Conservation (phyloP, 306 rosid genomes). For the Medicago arabica region DNA sequence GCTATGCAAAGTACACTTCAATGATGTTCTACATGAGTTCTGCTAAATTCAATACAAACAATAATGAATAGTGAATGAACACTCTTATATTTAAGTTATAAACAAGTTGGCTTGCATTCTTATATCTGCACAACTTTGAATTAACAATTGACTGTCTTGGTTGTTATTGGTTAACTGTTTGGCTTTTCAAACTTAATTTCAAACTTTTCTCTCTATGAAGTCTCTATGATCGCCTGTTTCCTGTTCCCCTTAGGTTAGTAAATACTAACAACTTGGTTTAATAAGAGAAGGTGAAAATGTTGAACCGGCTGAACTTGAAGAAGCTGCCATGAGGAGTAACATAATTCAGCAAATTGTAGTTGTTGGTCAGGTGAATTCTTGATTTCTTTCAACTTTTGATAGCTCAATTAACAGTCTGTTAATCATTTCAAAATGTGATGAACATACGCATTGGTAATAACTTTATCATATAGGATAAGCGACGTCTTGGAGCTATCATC, state of each 20-base stretch:
- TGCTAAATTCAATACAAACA: too few species aligned
- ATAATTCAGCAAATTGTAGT: slow-evolving; percentile 84
- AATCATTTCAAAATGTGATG: neutral
- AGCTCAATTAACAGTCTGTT: neutral
- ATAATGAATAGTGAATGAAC: too few species aligned
- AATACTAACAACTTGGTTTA: slow-evolving; percentile 36
- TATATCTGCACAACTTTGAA: too few species aligned
- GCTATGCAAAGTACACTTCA: too few species aligned
- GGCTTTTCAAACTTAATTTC: neutral
- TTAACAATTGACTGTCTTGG: too few species aligned
- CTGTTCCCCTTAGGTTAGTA: neutral
- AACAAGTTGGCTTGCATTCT: too few species aligned
- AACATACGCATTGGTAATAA: slow-evolving; percentile 28
- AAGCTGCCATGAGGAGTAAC: slow-evolving; percentile 85
- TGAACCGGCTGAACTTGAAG: slow-evolving; percentile 87
- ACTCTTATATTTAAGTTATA: too few species aligned
- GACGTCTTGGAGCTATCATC: slow-evolving; percentile 87
- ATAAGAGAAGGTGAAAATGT: slow-evolving; percentile 82
- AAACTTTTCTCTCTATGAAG: neutral
- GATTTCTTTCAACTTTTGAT: neutral
- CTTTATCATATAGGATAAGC: slow-evolving; percentile 66
- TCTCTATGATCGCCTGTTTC: slow-evolving; percentile 2
- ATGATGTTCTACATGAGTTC: too few species aligned
- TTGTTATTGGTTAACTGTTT: too few species aligned
- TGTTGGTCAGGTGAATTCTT: slow-evolving; percentile 79